phyloP scores from a whole-genome alignment of 257 asterid genomes.

The Dorcoceras hygrometricum region DNA sequence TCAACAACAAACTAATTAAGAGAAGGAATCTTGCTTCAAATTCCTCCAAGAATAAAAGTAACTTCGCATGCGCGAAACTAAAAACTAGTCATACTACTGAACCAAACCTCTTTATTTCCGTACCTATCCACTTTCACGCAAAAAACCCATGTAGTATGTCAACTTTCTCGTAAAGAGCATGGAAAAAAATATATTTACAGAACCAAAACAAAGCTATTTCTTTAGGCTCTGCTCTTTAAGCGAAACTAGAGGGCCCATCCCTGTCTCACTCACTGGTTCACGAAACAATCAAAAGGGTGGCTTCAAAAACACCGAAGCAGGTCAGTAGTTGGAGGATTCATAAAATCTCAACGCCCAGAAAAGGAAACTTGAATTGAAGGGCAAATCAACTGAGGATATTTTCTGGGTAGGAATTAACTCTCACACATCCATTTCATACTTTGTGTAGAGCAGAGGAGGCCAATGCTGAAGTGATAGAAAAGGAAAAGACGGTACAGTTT shows the following conservation, averaged over 20 bases:
- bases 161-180: slow-evolving; percentile 19
- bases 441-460: slow-evolving; percentile 27
- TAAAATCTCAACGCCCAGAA: slow-evolving; percentile 23
- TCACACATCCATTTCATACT: neutral
- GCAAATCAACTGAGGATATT: slow-evolving; percentile 29
- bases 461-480: slow-evolving; percentile 25
- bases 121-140: slow-evolving; percentile 9
- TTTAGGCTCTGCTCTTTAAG: slow-evolving; percentile 9
- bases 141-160: slow-evolving; percentile 20
- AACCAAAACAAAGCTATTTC: slow-evolving; percentile 17
- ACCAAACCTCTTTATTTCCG: slow-evolving; percentile 17
- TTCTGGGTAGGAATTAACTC: slow-evolving; percentile 31
- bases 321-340: slow-evolving; percentile 27
- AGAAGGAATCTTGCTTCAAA: neutral
- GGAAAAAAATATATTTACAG: slow-evolving; percentile 10
- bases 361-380: slow-evolving; percentile 26
- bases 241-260: slow-evolving; percentile 24
- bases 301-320: slow-evolving; percentile 19
- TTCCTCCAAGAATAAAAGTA: slow-evolving; percentile 10
- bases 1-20: neutral
- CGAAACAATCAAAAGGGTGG: slow-evolving; percentile 18
- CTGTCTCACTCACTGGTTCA: slow-evolving; percentile 16
- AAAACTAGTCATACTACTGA: slow-evolving; percentile 7
- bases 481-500: slow-evolving; percentile 27
- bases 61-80: slow-evolving; percentile 16